Evolutionary conservation across 2,329 filamentous ascomycete genomes (phyloP), one percentile per base, ranked within the genome.

Genomic region (Stachybotrys elegans): DNA sequence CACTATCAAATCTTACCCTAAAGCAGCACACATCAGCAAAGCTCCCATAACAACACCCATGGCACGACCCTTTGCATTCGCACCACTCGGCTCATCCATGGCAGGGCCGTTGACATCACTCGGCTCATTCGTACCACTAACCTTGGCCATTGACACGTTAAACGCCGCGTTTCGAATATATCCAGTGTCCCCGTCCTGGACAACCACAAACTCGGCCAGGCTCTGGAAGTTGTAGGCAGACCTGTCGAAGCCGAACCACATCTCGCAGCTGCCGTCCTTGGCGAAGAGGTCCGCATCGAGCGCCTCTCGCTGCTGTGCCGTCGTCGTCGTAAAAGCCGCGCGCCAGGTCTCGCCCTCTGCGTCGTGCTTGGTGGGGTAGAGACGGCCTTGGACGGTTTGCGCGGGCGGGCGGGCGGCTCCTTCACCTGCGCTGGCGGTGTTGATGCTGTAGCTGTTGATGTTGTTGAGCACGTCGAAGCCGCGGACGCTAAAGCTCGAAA

Each of bases 391-490:
- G 11, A 60, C 43, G n/a, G n/a, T n/a, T 6, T 54, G 39, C 1
- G 49, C 27, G 6, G 35, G 37, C 25, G 23, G 38, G 13, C 48
- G 31, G 3, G 34, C 42, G 16, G 49, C 29, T 21, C 48, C 22
- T 9, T 43, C 45, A 8, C 48, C 44, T 20, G 48, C 47, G 4
- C 51, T 36, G 3, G 48, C 47, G n/a, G 43, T 42, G 31, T 14
- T 20, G 35, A 54, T 51, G 32, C 41, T 53, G 50, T 59, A 64
- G 40, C 46, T 46, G 9, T 49, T 50, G 34, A 67, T 65, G 40
- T 68, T 62, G 43, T 52, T 47, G 0, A 69, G 50, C 0, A 72
- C 59, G 40, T 73, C 62, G 22, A 68, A 65, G 3, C 65, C 68
- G 9, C 66, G 66, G 29, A 71, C 60, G 13, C 58, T 51, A 61